Evolutionary conservation across 2,329 filamentous ascomycete genomes (phyloP).

Genomic region (Chaetomium strumarium): DNA sequence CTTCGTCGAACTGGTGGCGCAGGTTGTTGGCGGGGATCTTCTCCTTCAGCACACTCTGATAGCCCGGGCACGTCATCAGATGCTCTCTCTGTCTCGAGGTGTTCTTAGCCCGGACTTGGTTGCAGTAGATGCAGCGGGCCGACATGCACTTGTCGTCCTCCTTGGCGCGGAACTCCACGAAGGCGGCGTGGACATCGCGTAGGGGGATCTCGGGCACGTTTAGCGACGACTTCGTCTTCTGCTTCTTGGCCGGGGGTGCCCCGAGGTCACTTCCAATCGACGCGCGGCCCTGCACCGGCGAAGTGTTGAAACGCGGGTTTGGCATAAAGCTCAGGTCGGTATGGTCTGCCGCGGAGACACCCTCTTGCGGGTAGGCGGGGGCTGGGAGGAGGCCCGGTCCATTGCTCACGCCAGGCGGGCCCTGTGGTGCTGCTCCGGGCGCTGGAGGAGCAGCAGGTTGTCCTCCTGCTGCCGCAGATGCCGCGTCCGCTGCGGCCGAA

Average conservation of each 20-base stretch:
- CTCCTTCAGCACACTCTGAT: conserved; percentile 21
- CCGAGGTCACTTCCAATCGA: conserved; percentile 15
- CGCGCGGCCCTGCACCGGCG: conserved; percentile 12
- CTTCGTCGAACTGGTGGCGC: conserved; percentile 24
- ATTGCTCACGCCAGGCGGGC: neutral
- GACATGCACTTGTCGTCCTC: conserved; percentile 23
- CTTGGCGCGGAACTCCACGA: conserved; percentile 24
- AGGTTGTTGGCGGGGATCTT: conserved; percentile 25
- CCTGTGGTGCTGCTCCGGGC: neutral
- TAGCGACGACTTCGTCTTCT: conserved; percentile 19
- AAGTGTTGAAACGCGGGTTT: conserved; percentile 23
- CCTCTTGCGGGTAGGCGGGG: conserved; percentile 5
- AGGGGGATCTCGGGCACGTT: conserved; percentile 22
- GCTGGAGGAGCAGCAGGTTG: neutral
- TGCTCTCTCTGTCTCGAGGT: conserved; percentile 26
- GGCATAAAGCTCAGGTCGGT: conserved; percentile 22
- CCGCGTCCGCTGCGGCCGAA: conserved; percentile 6
- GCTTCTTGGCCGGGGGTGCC: conserved; percentile 21
- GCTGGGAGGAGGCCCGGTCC: neutral
- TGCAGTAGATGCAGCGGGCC: conserved; percentile 22
- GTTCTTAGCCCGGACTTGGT: conserved; percentile 24
- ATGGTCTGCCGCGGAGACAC: conserved; percentile 10
- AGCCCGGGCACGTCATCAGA: conserved; percentile 21
- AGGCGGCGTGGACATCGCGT: conserved; percentile 24
- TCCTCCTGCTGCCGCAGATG: neutral